A percentile compares a stretch with the other conserved stretches of the same genome.
Conservation (phyloP, 352 stramenopile genomes). For the Pythium utonaiense region DNA sequence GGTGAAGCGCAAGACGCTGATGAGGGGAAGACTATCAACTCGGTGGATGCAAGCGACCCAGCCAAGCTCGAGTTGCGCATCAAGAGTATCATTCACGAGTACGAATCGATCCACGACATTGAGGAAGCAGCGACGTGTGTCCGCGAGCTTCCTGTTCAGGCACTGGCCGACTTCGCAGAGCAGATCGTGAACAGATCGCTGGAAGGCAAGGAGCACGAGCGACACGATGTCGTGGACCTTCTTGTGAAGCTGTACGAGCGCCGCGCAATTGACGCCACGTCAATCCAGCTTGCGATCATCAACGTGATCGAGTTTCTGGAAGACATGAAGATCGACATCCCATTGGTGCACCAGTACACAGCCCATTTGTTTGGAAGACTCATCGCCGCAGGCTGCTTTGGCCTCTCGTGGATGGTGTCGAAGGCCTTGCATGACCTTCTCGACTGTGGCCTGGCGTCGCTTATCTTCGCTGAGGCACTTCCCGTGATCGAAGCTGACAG, state of each 20-base stretch:
- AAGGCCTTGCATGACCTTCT: slow-evolving; percentile 48
- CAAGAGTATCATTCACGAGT: slow-evolving; percentile 87
- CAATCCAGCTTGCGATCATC: slow-evolving; percentile 65
- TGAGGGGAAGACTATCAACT: background rate
- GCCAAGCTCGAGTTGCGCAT: slow-evolving; percentile 65
- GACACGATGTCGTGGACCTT: slow-evolving; percentile 65
- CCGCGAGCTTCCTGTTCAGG: slow-evolving; percentile 52
- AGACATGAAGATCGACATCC: slow-evolving; percentile 85
- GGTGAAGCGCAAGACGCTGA: background rate
- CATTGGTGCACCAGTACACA: slow-evolving; percentile 77
- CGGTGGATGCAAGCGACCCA: slow-evolving; percentile 18
- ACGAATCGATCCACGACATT: slow-evolving; percentile 71
- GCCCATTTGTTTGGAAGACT: slow-evolving; percentile 70
- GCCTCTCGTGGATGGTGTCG: slow-evolving; percentile 76
- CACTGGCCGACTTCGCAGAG: slow-evolving; percentile 65
- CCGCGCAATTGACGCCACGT: slow-evolving; percentile 56
- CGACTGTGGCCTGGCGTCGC: slow-evolving; percentile 57
- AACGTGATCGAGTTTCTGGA: slow-evolving; percentile 81
- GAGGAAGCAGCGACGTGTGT: slow-evolving; percentile 74
- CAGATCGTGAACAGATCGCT: slow-evolving; percentile 65
- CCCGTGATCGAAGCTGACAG: slow-evolving; percentile 71
- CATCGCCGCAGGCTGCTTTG: slow-evolving; percentile 77
- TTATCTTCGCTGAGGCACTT: slow-evolving; percentile 72
- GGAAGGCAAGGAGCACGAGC: slow-evolving; percentile 71
- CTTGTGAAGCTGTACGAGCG: slow-evolving; percentile 75